Base-by-base conservation (phyloP, 23 red algal species). In the Pyropia yezoensis region DNA sequence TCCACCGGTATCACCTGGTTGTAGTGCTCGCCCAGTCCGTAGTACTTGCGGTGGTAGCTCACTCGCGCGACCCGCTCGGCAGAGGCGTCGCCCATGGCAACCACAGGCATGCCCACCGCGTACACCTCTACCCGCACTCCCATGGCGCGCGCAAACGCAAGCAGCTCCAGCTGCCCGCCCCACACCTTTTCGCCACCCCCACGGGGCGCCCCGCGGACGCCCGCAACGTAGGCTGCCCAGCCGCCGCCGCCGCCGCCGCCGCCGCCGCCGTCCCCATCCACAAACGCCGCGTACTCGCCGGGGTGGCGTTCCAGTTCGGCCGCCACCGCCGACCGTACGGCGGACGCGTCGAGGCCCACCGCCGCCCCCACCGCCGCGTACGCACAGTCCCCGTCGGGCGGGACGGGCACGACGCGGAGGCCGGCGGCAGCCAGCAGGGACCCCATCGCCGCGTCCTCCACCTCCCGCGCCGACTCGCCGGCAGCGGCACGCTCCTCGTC, bases 101-200 rank as follows among this genome's bases (percentile, higher is more conserved):
- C 66, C 3, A 93, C 18, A 18, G 88, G 77, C 74, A 93, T 59
- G 18, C 73, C 61, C 24, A 71, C 88, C 23, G 88, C 88, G 64
- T 73, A 93, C 14, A 93, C 79, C 62, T 84, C 78, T 23, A 93
- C 78, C 27, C 55, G 34, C 14, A 49, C 57, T 1, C 54, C 65
- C 11, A 80, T 51, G 2, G 78, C 66, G 27, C 74, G 62, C 13
- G 88, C 78, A 22, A 93, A 19, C 52, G 80, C 88, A 8, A 62
- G 55, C 18, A 93, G 26, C 49, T 93, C 88, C 19, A 84, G 73
- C 67, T 93, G 88, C 30, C 78, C 78, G 18, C 88, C 88, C 88
- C 88, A 93, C 9, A 71, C 73, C 66, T 16, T 58, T 71, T 9
- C 72, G 54, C 29, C 82, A 39, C 59, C 80, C 39, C 17, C 69